These are phyloP conservation scores for Rehmannia glutinosa DNA, from an alignment of 257 asterid species.

Conservation along the genomic window DNA sequence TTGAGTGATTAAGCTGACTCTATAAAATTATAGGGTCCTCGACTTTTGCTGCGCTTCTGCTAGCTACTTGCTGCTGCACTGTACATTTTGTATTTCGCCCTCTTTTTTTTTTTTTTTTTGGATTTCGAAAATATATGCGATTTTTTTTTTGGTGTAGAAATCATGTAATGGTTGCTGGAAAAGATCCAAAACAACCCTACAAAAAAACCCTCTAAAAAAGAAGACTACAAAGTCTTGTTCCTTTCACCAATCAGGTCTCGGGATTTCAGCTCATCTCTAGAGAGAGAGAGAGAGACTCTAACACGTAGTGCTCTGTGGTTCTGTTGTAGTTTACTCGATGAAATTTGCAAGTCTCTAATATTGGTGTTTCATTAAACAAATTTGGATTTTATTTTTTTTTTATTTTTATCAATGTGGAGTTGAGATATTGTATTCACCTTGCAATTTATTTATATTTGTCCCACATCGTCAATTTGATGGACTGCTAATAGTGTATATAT, in stretches of 20 bases:
- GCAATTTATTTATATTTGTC: no score
- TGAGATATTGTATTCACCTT: no score
- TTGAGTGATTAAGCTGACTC: slow-evolving; percentile 43
- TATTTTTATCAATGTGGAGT: no score
- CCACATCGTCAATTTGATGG: no score
- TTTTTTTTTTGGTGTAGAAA: not conserved
- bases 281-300: slow-evolving; percentile 17
- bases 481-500: no score
- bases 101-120: not conserved
- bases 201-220: not conserved
- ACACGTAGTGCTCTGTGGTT: slow-evolving; percentile 44
- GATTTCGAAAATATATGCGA: not conserved
- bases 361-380: no score
- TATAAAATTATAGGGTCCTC: slow-evolving; percentile 33
- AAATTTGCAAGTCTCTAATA: no score
- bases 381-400: no score
- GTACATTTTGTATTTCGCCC: not conserved
- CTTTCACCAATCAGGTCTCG: slow-evolving; percentile 44
- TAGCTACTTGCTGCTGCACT: slow-evolving; percentile 1
- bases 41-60: slow-evolving; percentile 42
- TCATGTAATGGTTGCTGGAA: not conserved
- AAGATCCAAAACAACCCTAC: not conserved
- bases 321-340: slow-evolving; percentile 51
- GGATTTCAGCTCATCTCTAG: slow-evolving; percentile 43
- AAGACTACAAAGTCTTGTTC: slow-evolving; percentile 30